These are phyloP conservation scores for Recurvomyces mirabilis DNA, from an alignment of 495 filamentous ascomycete genomes.

Conservation along the genomic window DNA sequence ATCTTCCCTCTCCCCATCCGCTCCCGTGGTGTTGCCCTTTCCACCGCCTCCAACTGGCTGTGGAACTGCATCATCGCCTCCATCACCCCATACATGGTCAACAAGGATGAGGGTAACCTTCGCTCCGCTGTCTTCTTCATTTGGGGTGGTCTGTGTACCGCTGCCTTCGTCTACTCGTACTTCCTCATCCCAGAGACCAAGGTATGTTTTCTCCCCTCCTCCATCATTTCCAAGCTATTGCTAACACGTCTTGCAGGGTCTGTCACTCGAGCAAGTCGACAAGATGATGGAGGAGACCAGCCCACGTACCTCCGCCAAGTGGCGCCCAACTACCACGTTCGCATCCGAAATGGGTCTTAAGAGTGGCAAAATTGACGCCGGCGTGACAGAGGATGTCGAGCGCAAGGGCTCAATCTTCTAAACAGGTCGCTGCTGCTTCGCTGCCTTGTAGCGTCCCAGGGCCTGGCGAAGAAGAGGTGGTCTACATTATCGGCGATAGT, in stretches of 20 bases:
- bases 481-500: too few species aligned
- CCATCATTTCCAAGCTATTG: background rate
- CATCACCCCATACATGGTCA: constrained; percentile 72
- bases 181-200: constrained; percentile 77
- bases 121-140: constrained; percentile 58
- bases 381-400: constrained; percentile 19
- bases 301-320: constrained; percentile 56
- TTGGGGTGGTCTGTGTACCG: constrained; percentile 21
- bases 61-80: constrained; percentile 62
- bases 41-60: constrained; percentile 72
- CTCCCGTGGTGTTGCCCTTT: constrained; percentile 66
- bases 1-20: constrained; percentile 80
- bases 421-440: too few species aligned
- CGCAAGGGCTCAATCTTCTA: constrained; percentile 23
- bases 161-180: constrained; percentile 60
- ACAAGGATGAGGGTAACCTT: constrained; percentile 51
- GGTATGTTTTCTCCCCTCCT: constrained; percentile 8
- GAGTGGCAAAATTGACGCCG: constrained; percentile 30
- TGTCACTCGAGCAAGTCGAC: constrained; percentile 85
- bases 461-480: too few species aligned
- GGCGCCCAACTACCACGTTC: constrained; percentile 62
- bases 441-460: too few species aligned
- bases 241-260: constrained; percentile 37
- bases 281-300: constrained; percentile 78
- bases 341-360: constrained; percentile 46